A percentile compares a stretch with the other conserved stretches of the same genome.
Conservation (phyloP, 2,329 filamentous ascomycete genomes). For the Paecilomyces sp. region DNA sequence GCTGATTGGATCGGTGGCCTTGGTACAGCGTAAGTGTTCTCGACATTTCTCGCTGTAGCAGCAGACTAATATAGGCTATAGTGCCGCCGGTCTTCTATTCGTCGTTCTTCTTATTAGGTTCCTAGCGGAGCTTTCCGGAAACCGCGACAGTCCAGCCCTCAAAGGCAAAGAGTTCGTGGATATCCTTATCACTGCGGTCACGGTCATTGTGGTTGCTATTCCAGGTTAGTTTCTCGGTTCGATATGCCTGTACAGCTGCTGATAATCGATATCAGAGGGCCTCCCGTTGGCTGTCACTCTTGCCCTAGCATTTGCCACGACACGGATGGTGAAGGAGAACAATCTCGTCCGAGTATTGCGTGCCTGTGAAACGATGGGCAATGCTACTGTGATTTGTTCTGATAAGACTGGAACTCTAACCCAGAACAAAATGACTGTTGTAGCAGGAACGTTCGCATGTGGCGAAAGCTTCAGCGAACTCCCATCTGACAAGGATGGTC, state of each 20-base stretch:
- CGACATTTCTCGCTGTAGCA: neutral
- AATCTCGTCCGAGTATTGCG: constrained; percentile 70
- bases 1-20: constrained; percentile 73
- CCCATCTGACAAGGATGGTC: constrained; percentile 10
- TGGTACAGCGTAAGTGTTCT: constrained; percentile 51
- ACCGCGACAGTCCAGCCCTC: constrained; percentile 51
- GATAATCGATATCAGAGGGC: constrained; percentile 46
- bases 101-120: constrained; percentile 82
- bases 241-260: neutral
- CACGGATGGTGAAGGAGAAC: constrained; percentile 69
- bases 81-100: constrained; percentile 69
- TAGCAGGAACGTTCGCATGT: constrained; percentile 61
- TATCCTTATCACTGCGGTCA: constrained; percentile 71
- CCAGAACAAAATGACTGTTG: constrained; percentile 69
- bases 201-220: constrained; percentile 72
- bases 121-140: constrained; percentile 56
- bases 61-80: constrained; percentile 12
- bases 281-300: constrained; percentile 71
- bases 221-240: constrained; percentile 37
- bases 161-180: constrained; percentile 74
- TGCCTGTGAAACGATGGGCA: constrained; percentile 76
- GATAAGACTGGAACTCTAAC: constrained; percentile 72
- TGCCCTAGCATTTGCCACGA: constrained; percentile 69
- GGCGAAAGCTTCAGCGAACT: constrained; percentile 48
- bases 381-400: constrained; percentile 71